Base-by-base conservation (phyloP, 163 green algal species). In the Scenedesmus sp. region DNA sequence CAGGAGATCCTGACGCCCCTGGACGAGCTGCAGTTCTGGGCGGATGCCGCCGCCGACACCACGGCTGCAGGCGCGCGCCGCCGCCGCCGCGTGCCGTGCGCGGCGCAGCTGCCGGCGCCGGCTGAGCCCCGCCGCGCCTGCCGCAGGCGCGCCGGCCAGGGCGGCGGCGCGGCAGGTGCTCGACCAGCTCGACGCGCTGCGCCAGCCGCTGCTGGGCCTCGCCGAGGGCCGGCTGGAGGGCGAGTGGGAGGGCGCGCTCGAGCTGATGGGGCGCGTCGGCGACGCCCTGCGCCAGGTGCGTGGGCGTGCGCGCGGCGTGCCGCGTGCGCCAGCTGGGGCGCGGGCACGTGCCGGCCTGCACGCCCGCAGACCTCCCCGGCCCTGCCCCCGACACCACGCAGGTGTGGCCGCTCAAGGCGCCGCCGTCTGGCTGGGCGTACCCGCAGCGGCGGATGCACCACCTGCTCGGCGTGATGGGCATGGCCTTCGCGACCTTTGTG, bases 21-120 rank as follows among this genome's bases (percentile, higher is more conserved):
- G 28, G 90, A 95, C 73, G 90, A 95, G 65, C 57, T 91, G 4
- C 69, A 84, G 28, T 89, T 84, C 45, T 89, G 83, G 82, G 63
- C 77, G 10, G 79, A 88, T 50, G 36, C 87, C 11, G 78, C 80
- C 44, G 66, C 57, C 65, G n/a, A n/a, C n/a, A n/a, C n/a, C n/a
- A n/a, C n/a, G n/a, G n/a, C n/a, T n/a, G n/a, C n/a, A n/a, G n/a
- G n/a, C n/a, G n/a, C n/a, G n/a, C n/a, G n/a, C n/a, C n/a, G n/a
- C n/a, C n/a, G n/a, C n/a, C n/a, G n/a, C n/a, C n/a, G n/a, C n/a
- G n/a, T n/a, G n/a, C n/a, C n/a, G n/a, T 29, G 26, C 7, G 15
- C 3, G n/a, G 57, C 57, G 28, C 11, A 20, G 24, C 28, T 63
- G 20, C 60, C n/a, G n/a, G n/a, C n/a, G n/a, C n/a, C n/a, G n/a